Evolutionary conservation across 2,329 filamentous ascomycete genomes (phyloP), one percentile per base, ranked within the genome.

Genomic region (Lojkania enalia): DNA sequence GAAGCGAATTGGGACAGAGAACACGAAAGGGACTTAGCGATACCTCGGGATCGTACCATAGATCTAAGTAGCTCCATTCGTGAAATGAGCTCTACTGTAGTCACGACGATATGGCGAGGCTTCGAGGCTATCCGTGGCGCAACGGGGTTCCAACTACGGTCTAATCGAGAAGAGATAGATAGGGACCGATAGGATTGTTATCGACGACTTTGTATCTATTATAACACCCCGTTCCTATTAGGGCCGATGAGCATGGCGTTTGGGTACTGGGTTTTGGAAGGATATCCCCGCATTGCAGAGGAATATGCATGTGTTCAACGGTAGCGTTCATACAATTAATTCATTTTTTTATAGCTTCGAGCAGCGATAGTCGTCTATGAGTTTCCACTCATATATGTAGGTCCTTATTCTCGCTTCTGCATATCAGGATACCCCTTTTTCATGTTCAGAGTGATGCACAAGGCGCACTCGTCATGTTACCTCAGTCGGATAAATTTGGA

Each of bases 1-100:
- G 65, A 68, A 49, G 63, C 64, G 2, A 63, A 63, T 23, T 67
- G 63, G 40, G 45, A 58, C 19, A 53, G 74, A 9, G 75, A 77
- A 44, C 67, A 70, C 20, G 73, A 66, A 21, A 33, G 44, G 29
- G 47, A 46, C 11, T 43, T 44, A 39, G 54, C 55, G 9, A 57
- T 49, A 11, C 43, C 52, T 4, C 47, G 48, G 19, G 48, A 51
- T 25, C 45, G 51, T 14, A 25, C n/a, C 5, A 14, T 40, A 12
- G 55, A 58, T 39, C 25, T 58, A 1, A 58, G 58, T 20, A 61
- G 42, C 13, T 68, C 64, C 6, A 40, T 64, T 12, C 55, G 63
- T 11, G 60, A 66, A 4, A 43, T 67, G 25, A 62, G 62, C 29
- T 65, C 63, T 1, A 63, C 63, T 15, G 64, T 67, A 11, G 59